A percentile compares a stretch with the other conserved stretches of the same genome.
Evolutionary conservation across 495 filamentous ascomycete genomes (phyloP).

Genomic region (Rostrohypoxylon terebratum): DNA sequence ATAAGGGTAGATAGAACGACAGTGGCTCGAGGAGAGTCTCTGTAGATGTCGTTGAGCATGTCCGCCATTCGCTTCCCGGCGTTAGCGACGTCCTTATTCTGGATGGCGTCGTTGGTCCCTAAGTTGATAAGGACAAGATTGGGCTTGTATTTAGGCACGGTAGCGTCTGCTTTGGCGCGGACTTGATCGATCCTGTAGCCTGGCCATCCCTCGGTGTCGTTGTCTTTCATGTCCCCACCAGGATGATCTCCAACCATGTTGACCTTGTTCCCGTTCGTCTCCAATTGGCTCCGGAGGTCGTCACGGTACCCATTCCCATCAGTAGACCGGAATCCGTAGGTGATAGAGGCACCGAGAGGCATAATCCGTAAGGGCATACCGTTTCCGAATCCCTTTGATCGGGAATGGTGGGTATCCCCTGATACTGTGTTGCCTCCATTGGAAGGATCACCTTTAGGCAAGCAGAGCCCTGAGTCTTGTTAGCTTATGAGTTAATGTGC

Average conservation of each 20-base stretch:
- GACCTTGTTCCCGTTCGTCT: conserved; percentile 29
- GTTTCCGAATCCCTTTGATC: conserved; percentile 23
- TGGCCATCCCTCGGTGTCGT: conserved; percentile 49
- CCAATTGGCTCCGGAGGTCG: conserved; percentile 47
- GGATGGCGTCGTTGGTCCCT: conserved; percentile 54
- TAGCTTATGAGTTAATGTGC: neutral
- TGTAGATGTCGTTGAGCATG: conserved; percentile 29
- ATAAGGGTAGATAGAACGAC: conserved; percentile 44
- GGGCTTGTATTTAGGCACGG: conserved; percentile 46
- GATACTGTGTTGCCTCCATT: neutral
- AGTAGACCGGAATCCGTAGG: conserved; percentile 53
- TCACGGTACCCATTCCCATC: conserved; percentile 59
- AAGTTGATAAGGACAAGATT: conserved; percentile 54
- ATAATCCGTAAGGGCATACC: conserved; percentile 54
- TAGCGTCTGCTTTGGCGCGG: conserved; percentile 33
- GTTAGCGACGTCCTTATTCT: conserved; percentile 28
- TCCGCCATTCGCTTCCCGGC: conserved; percentile 43
- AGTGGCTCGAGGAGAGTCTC: conserved; percentile 30
- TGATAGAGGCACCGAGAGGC: conserved; percentile 65
- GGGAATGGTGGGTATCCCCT: neutral
- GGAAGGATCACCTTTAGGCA: neutral
- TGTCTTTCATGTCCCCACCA: conserved; percentile 48
- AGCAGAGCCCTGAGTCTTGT: conserved; percentile 25
- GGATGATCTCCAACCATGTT: conserved; percentile 49
- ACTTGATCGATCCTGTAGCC: conserved; percentile 49